Percentiles rank a stretch among this genome's conserved stretches.
Conservation (phyloP, 1,139 yeast genomes). For the Eremothecium cymbalariae region DNA sequence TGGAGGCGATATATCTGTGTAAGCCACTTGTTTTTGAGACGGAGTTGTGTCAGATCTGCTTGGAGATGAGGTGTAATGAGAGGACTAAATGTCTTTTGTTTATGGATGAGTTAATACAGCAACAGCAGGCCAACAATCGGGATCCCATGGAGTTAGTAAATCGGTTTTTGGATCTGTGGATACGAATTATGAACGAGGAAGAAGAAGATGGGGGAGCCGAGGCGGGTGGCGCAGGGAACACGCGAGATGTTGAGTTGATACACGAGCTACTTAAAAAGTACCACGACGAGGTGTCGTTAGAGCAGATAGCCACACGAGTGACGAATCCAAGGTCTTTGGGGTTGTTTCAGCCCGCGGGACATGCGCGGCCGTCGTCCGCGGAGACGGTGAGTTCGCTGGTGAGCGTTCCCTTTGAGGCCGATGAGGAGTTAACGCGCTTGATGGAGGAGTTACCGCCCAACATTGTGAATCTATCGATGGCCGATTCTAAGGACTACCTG, state of each 20-base stretch:
- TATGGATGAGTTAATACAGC: constrained; percentile 20
- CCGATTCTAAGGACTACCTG: constrained; percentile 22
- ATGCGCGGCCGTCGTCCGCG: constrained; percentile 1
- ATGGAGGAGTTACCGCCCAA: constrained; percentile 10
- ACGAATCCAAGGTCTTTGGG: constrained; percentile 1
- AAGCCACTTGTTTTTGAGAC: constrained; percentile 17
- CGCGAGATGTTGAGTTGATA: constrained; percentile 14
- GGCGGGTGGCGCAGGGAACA: background rate
- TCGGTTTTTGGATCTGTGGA: constrained; percentile 16
- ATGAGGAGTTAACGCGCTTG: constrained; percentile 14
- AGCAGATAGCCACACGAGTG: constrained; percentile 7
- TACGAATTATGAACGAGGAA: constrained; percentile 15
- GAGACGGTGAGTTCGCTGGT: background rate
- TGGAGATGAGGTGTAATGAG: constrained; percentile 1
- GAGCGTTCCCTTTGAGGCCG: constrained; percentile 12
- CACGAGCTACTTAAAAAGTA: constrained; percentile 18
- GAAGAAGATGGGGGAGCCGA: too few species aligned
- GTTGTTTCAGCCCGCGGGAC: constrained; percentile 1
- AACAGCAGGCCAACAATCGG: constrained; percentile 15
- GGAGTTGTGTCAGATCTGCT: constrained; percentile 6
- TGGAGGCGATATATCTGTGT: constrained; percentile 27
- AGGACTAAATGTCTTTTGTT: constrained; percentile 13
- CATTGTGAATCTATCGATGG: background rate
- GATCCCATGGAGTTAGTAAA: constrained; percentile 15
- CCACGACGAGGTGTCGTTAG: constrained; percentile 8